Evolutionary conservation across 1,139 yeast genomes (phyloP).

Genomic region (Taiozyma onychis): DNA sequence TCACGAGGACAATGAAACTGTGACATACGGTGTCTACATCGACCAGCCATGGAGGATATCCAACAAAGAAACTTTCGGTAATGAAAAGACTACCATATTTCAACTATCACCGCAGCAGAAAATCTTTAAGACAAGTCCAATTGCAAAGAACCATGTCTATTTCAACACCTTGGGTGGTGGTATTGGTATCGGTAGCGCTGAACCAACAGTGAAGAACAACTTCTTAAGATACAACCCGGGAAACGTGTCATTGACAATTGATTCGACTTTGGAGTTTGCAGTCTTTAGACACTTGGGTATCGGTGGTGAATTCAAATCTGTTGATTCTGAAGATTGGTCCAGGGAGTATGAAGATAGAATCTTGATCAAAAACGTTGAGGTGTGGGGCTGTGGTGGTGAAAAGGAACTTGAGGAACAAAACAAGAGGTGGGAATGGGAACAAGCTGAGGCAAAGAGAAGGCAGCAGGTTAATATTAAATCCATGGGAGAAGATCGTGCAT

Average conservation of each 20-base stretch:
- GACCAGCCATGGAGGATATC: constrained; percentile 74
- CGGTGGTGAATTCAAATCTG: constrained; percentile 42
- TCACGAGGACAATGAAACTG: constrained; percentile 25
- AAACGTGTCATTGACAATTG: constrained; percentile 73
- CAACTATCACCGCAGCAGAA: constrained; percentile 65
- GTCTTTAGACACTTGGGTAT: constrained; percentile 64
- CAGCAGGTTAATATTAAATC: constrained; percentile 60
- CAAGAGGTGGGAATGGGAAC: constrained; percentile 88
- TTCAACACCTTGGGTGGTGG: constrained; percentile 73
- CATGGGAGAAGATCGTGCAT: constrained; percentile 77
- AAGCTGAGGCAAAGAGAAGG: constrained; percentile 74
- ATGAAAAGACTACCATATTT: constrained; percentile 45
- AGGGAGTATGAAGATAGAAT: constrained; percentile 63
- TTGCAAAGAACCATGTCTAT: constrained; percentile 35
- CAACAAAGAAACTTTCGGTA: constrained; percentile 71
- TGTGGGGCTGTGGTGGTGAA: constrained; percentile 85
- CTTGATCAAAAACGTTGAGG: constrained; percentile 70
- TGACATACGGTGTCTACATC: constrained; percentile 58
- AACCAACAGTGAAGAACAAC: constrained; percentile 48
- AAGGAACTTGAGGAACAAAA: constrained; percentile 72
- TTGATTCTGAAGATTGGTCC: constrained; percentile 22
- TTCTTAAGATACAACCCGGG: constrained; percentile 46
- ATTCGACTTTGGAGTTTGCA: constrained; percentile 73
- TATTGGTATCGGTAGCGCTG: constrained; percentile 69
- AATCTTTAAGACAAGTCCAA: constrained; percentile 36